These are phyloP conservation scores for Ophiostoma ulmi DNA, from an alignment of 2,329 filamentous ascomycete genomes.

Conservation along the genomic window DNA sequence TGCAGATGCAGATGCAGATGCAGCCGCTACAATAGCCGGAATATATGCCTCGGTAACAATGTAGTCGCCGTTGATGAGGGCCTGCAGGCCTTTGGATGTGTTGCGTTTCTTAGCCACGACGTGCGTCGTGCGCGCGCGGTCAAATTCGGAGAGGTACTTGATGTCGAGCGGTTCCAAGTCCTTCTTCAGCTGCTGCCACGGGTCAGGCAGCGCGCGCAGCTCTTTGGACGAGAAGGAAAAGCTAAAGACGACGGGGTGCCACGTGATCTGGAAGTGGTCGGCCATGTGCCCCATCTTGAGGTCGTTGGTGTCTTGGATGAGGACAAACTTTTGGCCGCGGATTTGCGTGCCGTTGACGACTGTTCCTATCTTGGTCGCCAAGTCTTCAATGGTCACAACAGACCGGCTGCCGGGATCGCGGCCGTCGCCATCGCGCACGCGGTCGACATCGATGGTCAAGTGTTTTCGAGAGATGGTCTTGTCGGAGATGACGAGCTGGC, in stretches of 20 bases:
- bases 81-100: slow-evolving; percentile 79
- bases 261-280: slow-evolving; percentile 63
- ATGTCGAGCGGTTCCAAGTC: slow-evolving; percentile 80
- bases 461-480: slow-evolving; percentile 87
- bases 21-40: slow-evolving; percentile 57
- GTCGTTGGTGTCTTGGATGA: slow-evolving; percentile 55
- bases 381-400: slow-evolving; percentile 65
- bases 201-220: slow-evolving; percentile 52
- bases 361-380: slow-evolving; percentile 80
- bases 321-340: slow-evolving; percentile 53
- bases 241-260: slow-evolving; percentile 74
- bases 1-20: slow-evolving; percentile 44
- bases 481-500: slow-evolving; percentile 65
- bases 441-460: slow-evolving; percentile 66
- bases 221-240: slow-evolving; percentile 73
- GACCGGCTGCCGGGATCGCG: slow-evolving; percentile 62
- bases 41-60: slow-evolving; percentile 73
- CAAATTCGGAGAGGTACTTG: slow-evolving; percentile 72
- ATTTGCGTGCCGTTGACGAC: slow-evolving; percentile 67
- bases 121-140: slow-evolving; percentile 69
- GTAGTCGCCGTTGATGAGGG: slow-evolving; percentile 71
- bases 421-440: slow-evolving; percentile 61
- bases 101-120: slow-evolving; percentile 87
- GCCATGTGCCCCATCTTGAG: slow-evolving; percentile 69
- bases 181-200: slow-evolving; percentile 56